Evolutionary conservation across 164 flowering plant genomes (phyloP).

Genomic region (grape (Vitis vinifera)): ASM3070453v1 NC_081823.1:22210501-22211000

Average conservation of each 20-base stretch:
- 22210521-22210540: too few species aligned
- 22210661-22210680: constrained; percentile 37
- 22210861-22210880: constrained; percentile 66
- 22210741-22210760: constrained; percentile 33
- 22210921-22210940: constrained; percentile 55
- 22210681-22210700: constrained; percentile 29
- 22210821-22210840: constrained; percentile 63
- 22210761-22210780: constrained; percentile 6
- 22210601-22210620: too few species aligned
- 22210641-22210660: constrained; percentile 45
- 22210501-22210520: too few species aligned
- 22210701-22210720: constrained; percentile 34
- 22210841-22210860: constrained; percentile 60
- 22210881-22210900: constrained; percentile 59
- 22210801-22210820: constrained; percentile 53
- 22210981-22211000: constrained; percentile 55
- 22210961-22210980: constrained; percentile 41
- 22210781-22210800: constrained; percentile 59
- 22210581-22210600: too few species aligned
- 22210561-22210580: too few species aligned
- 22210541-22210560: too few species aligned
- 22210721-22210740: constrained; percentile 36
- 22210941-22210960: constrained; percentile 43
- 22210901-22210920: constrained; percentile 41
- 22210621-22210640: constrained; percentile 20